Base-by-base conservation (phyloP, 208 protist species). In the Histomonas meleagridis region DNA sequence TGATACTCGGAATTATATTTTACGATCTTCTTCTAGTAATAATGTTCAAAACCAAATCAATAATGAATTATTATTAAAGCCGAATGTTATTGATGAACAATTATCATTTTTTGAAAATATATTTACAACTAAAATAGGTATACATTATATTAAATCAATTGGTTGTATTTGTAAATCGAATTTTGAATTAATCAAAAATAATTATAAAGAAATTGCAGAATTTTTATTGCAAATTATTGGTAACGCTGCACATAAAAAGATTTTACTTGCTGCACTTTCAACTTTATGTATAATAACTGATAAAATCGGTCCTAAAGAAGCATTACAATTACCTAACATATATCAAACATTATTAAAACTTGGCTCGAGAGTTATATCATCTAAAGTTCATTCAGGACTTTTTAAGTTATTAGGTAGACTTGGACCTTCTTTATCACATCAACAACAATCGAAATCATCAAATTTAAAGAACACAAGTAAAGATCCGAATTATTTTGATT, bases 351-450 rank as follows among this genome's bases (percentile, higher is more conserved):
- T 86, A 38, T 40, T 86, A 26, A 38, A 0, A n/a, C n/a, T 55
- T 38, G 76, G 76, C 12, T 43, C 40, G 9, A 51, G 46, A 5
- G 14, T 86, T 14, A 86, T 86, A 26, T 86, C 76, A 32, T 4
- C 7, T 12, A 86, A 86, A 86, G 76, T 86, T 38, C 76, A 86
- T 57, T 51, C 76, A 86, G 40, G n/a, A 9, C 51, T 86, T 38
- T 86, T 86, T 28, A 55, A 51, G n/a, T 26, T 86, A 38, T 49
- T 86, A 35, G 76, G 76, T 18, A 12, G 46, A 28, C 7, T 86
- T 55, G 76, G 76, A 35, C 76, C 38, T 38, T 10, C 40, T 40
- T 3, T 86, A 21, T 18, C 76, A 28, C 76, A 40, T 16, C 40
- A 51, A 51, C 46, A 55, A 18, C 18, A 86, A 18, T 32, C 16